These are phyloP conservation scores for Microdochium paspali DNA, from an alignment of 2,329 filamentous ascomycete genomes.

Conservation along the genomic window DNA sequence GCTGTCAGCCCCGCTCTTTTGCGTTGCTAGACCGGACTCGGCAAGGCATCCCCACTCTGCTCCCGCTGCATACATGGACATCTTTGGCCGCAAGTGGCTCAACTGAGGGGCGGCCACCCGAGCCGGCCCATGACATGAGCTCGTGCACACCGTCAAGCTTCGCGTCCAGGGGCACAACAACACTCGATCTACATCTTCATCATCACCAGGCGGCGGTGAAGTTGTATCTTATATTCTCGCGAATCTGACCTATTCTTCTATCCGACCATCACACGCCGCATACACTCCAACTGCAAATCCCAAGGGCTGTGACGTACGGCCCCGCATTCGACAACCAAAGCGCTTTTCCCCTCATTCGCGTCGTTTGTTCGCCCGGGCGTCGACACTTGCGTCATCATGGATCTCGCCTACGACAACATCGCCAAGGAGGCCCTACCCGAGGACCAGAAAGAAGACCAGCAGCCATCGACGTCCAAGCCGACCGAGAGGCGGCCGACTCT, in stretches of 20 bases:
- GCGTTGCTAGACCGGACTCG: background rate
- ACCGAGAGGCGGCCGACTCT: conserved; percentile 45
- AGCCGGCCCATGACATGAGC: background rate
- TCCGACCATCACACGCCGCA: too few relatives aligned
- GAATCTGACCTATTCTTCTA: too few relatives aligned
- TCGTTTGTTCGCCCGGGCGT: background rate
- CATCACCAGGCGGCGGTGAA: too few relatives aligned
- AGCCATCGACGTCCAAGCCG: conserved; percentile 25
- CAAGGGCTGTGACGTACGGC: too few relatives aligned
- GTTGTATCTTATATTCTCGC: too few relatives aligned
- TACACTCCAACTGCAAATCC: too few relatives aligned
- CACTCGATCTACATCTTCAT: too few relatives aligned
- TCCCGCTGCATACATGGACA: background rate
- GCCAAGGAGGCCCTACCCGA: conserved; percentile 68
- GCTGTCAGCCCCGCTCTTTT: background rate
- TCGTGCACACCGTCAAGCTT: background rate
- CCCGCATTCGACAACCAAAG: background rate
- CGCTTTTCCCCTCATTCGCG: background rate
- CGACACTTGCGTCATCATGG: conserved; percentile 48
- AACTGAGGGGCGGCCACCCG: background rate
- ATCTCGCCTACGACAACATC: conserved; percentile 95
- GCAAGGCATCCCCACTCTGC: background rate
- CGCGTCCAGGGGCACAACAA: background rate
- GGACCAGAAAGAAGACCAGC: conserved; percentile 37
- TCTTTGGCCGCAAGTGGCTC: background rate